A percentile compares a stretch with the other conserved stretches of the same genome.
Evolutionary conservation across 2,329 filamentous ascomycete species (phyloP).

Genomic region (Thyridium curvatum): DNA sequence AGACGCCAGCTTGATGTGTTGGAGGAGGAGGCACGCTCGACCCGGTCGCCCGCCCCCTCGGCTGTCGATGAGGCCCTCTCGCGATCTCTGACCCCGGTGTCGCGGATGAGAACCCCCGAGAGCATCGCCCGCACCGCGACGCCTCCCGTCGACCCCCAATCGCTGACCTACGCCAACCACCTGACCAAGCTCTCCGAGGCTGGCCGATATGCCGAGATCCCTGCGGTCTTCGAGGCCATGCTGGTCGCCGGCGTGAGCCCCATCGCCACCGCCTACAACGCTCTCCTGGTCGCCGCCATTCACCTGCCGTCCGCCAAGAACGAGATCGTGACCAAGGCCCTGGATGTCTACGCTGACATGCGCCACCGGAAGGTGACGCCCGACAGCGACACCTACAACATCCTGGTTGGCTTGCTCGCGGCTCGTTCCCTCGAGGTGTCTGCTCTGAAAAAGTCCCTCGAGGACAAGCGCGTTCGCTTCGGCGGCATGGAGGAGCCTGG

Average conservation of each 20-base stretch:
- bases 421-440: conserved; percentile 74
- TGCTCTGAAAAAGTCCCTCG: conserved; percentile 63
- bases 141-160: conserved; percentile 57
- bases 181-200: conserved; percentile 67
- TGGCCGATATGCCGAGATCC: conserved; percentile 79
- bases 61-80: conserved; percentile 32
- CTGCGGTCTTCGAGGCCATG: conserved; percentile 85
- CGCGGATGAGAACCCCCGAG: conserved; percentile 34
- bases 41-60: conserved; percentile 25
- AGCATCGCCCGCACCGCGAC: conserved; percentile 51
- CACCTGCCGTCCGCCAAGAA: conserved; percentile 72
- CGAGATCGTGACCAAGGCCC: conserved; percentile 81
- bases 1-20: conserved; percentile 37
- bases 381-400: conserved; percentile 80
- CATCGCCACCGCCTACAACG: conserved; percentile 84
- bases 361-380: conserved; percentile 76
- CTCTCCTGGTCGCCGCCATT: conserved; percentile 78
- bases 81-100: conserved; percentile 32
- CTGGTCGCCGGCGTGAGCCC: conserved; percentile 76
- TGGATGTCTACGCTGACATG: conserved; percentile 97
- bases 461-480: conserved; percentile 77
- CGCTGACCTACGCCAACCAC: conserved; percentile 68
- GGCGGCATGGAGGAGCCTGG: conserved; percentile 79
- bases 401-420: conserved; percentile 76
- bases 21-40: conserved; percentile 35